A percentile compares a stretch with the other conserved stretches of the same genome.
Evolutionary conservation across 2,329 filamentous ascomycete genomes (phyloP).

Genomic region (Acrodontium crateriforme): DNA sequence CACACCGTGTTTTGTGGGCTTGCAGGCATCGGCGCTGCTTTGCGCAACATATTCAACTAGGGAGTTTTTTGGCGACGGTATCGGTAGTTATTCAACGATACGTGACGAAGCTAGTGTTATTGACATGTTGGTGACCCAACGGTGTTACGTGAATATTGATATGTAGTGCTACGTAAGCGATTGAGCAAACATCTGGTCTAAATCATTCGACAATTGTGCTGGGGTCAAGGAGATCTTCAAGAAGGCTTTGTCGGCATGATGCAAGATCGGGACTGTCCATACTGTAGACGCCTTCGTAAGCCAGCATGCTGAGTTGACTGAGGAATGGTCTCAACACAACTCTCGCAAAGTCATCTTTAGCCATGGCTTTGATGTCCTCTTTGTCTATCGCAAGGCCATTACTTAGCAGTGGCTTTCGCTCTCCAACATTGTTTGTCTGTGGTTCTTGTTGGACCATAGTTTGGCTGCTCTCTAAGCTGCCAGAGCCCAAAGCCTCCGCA

Average conservation of each 20-base stretch:
- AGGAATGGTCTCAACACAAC: conserved; percentile 80
- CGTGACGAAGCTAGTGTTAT: too few species aligned
- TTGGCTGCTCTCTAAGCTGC: conserved; percentile 18
- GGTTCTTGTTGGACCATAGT: neutral
- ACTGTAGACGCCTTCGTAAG: conserved; percentile 84
- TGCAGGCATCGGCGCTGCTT: too few species aligned
- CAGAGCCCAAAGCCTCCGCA: conserved; percentile 53
- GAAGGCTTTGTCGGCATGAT: conserved; percentile 33
- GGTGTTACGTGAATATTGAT: too few species aligned
- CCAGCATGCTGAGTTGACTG: conserved; percentile 78
- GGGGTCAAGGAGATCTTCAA: conserved; percentile 23
- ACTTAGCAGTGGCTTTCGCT: conserved; percentile 30
- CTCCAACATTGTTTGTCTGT: conserved; percentile 4
- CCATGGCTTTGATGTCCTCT: conserved; percentile 38
- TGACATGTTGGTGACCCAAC: too few species aligned
- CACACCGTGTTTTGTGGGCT: too few species aligned
- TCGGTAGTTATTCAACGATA: too few species aligned
- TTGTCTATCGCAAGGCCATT: conserved; percentile 45
- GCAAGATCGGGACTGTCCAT: conserved; percentile 59
- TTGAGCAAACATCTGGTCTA: neutral
- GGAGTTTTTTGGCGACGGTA: too few species aligned
- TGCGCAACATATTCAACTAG: too few species aligned
- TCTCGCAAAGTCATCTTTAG: conserved; percentile 51
- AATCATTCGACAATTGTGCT: conserved; percentile 34
- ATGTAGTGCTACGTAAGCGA: too few species aligned